Evolutionary conservation across 371 early-diverging fungal species (phyloP), one percentile per base, ranked within the genome.

Genomic region (Mucor saturninus): DNA sequence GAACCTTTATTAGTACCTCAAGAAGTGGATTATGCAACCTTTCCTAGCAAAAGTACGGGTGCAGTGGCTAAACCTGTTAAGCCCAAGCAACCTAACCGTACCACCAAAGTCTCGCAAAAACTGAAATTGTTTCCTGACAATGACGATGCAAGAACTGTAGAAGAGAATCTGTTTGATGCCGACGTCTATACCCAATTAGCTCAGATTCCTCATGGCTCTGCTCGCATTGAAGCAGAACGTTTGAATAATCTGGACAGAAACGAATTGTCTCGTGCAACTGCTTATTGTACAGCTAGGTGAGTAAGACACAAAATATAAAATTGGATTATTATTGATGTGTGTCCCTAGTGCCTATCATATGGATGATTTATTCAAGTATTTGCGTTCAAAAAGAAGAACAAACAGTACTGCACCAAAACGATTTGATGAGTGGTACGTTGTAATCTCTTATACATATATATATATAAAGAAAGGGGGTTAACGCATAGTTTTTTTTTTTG

Each of bases 101-200:
- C 96, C 4, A 94, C 95, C 26, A 95, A 95, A 68, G 90, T 88
- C 37, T 89, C 92, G 13, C 95, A 95, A 72, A 98, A 98, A 76
- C 79, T 96, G 9, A 90, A 92, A 32, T 74, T 98, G 26, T 91
- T 98, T 58, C 96, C 98, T 4, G 93, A 93, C 88, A 89, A 8
- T 67, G 62, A 1, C 45, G 67, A 9, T 35, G 63, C 6, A 57
- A 64, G 0, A 66, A 70, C 21, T 13, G 30, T 38, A 3, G 65
- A 59, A 13, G 56, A 68, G 51, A 29, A 35, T 1, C 21, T 21
- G 21, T 21, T 21, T 21, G 62, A 74, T 54, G 71, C 71, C 8
- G 75, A 76, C 56, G 82, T 81, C 0, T 82, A 82, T 56, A 79
- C 68, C 10, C 82, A 82, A 52, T 63, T 82, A n/a, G 74, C 82